These are phyloP conservation scores for Suhomyces sp. DNA, from an alignment of 805 yeast species.

Conservation along the genomic window DNA sequence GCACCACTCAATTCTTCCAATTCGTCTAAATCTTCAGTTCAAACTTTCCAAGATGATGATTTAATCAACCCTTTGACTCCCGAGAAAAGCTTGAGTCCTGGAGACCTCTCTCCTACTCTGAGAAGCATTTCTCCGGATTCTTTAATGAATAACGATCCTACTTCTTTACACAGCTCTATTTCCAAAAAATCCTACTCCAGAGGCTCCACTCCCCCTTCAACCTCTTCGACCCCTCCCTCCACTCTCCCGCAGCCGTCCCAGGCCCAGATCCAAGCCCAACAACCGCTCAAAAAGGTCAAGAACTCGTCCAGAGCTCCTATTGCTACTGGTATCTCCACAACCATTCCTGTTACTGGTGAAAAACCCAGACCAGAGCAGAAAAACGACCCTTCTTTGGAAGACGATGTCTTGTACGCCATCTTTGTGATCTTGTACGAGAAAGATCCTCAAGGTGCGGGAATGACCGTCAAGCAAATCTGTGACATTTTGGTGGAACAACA, in stretches of 20 bases:
- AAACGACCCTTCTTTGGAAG: conserved; percentile 59
- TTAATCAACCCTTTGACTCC: conserved; percentile 21
- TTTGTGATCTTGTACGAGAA: conserved; percentile 66
- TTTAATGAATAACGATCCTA: conserved; percentile 25
- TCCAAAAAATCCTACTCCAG: conserved; percentile 20
- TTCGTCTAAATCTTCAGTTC: neutral
- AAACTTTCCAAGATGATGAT: conserved; percentile 3
- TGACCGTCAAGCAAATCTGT: conserved; percentile 88
- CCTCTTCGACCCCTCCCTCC: conserved; percentile 3
- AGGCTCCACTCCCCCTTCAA: conserved; percentile 30
- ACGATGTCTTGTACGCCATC: conserved; percentile 72
- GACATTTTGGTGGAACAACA: conserved; percentile 70
- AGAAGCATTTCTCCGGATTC: conserved; percentile 45
- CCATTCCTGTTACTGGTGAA: conserved; percentile 75
- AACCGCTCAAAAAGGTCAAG: conserved; percentile 30
- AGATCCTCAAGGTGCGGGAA: conserved; percentile 69
- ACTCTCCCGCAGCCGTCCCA: conserved; percentile 5
- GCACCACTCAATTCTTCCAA: neutral
- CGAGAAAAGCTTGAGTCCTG: conserved; percentile 26
- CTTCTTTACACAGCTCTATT: conserved; percentile 4
- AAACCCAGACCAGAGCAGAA: conserved; percentile 68
- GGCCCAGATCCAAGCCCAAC: conserved; percentile 3
- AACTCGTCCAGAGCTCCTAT: conserved; percentile 46
- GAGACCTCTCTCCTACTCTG: conserved; percentile 33
- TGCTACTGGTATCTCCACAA: conserved; percentile 72